Conservation (phyloP, 306 rosid species). For the Quercus alba region DNA sequence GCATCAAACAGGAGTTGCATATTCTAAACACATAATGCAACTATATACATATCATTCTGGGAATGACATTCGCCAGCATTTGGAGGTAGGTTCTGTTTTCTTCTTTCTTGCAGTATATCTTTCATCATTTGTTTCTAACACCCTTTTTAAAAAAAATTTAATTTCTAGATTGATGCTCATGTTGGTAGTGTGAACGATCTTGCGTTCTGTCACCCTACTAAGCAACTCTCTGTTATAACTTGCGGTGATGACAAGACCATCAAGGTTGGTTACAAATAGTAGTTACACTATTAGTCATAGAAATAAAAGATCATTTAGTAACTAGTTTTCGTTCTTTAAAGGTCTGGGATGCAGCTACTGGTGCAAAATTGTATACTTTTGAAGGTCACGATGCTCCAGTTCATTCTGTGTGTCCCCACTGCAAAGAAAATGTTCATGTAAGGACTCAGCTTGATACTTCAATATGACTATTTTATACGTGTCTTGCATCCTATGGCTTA, state of each 20-base stretch:
- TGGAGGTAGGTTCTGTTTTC: conserved; percentile 16
- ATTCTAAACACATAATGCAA: conserved; percentile 26
- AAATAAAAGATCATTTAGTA: neutral
- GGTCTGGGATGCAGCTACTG: conserved; percentile 29
- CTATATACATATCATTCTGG: conserved; percentile 15
- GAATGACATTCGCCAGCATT: conserved; percentile 10
- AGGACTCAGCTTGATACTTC: conserved; percentile 13
- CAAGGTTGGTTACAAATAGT: conserved; percentile 43
- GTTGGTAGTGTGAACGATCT: conserved; percentile 52
- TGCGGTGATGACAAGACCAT: conserved; percentile 55
- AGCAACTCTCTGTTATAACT: conserved; percentile 32
- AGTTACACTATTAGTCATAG: neutral
- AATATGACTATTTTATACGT: neutral
- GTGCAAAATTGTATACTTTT: conserved; percentile 6
- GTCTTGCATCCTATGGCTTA: conserved; percentile 3
- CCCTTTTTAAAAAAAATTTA: neutral
- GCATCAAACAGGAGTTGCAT: conserved; percentile 26
- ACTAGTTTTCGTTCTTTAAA: neutral
- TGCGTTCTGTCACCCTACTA: conserved; percentile 32
- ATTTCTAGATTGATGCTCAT: conserved; percentile 53
- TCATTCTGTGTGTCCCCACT: conserved; percentile 24
- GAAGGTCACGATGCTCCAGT: conserved; percentile 28
- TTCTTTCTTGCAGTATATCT: neutral
- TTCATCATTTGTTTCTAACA: neutral
- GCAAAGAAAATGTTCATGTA: conserved; percentile 16